Conservation (phyloP, 768 basidiomycete genomes). For the Cytidiella melzeri region DNA sequence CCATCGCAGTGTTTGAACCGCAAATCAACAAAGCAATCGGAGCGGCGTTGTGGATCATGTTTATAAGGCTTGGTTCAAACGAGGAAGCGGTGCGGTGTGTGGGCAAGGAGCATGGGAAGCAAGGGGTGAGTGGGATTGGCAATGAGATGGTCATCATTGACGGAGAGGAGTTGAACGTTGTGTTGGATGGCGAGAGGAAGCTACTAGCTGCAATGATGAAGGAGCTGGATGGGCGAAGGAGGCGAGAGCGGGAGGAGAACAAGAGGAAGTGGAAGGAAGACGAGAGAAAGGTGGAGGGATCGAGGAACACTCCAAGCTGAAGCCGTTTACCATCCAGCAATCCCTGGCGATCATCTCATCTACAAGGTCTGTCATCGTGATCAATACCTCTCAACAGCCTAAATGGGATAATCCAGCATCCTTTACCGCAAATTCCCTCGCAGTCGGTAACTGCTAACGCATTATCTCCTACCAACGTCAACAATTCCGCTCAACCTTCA, state of each 20-base stretch:
- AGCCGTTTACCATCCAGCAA: background rate
- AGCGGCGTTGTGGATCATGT: conserved; percentile 74
- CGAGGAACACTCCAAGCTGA: no score
- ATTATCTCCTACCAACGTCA: background rate
- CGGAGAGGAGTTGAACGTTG: conserved; percentile 62
- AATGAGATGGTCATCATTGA: conserved; percentile 33
- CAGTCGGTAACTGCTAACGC: background rate
- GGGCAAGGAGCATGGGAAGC: conserved; percentile 59
- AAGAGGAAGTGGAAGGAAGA: no score
- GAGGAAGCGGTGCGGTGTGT: conserved; percentile 67
- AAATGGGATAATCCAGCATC: background rate
- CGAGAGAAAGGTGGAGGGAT: conserved; percentile 6
- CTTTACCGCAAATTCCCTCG: background rate
- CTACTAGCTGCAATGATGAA: conserved; percentile 58
- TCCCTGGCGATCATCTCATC: conserved; percentile 1
- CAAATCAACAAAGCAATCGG: conserved; percentile 80
- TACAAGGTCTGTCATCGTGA: background rate
- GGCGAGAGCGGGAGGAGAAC: conserved; percentile 32
- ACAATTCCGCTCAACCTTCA: conserved; percentile 2
- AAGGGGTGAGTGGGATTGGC: conserved; percentile 40
- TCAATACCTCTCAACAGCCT: background rate
- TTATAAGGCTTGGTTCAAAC: conserved; percentile 57
- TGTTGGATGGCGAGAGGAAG: conserved; percentile 72
- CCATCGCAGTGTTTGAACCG: conserved; percentile 60
- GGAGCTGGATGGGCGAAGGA: conserved; percentile 54